Conservation (phyloP, 2,329 filamentous ascomycete species). For the Ascochyta rabiei region DNA sequence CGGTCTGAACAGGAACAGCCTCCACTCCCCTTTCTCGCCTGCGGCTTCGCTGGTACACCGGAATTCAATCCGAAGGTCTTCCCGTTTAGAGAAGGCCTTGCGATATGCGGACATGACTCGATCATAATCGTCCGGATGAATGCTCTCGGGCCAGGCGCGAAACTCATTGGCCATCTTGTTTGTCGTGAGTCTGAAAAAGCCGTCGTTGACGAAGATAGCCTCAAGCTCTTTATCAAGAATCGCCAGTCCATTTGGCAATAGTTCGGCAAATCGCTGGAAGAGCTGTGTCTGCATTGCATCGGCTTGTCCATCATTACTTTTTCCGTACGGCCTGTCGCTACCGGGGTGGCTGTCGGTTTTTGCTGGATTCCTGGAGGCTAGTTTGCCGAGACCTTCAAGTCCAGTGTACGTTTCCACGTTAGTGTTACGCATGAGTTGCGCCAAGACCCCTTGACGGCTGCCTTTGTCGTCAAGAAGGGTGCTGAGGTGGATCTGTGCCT, state of each 20-base stretch:
- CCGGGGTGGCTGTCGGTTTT: constrained; percentile 15
- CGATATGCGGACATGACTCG: constrained; percentile 53
- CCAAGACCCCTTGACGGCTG: constrained; percentile 39
- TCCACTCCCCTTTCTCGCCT: constrained; percentile 45
- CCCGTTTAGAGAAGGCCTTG: constrained; percentile 47
- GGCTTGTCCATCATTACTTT: constrained; percentile 14
- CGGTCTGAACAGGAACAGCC: constrained; percentile 52
- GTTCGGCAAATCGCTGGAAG: constrained; percentile 53
- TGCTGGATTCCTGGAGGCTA: constrained; percentile 21
- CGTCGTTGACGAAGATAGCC: constrained; percentile 55
- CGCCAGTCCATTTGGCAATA: constrained; percentile 54
- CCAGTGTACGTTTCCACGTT: constrained; percentile 32
- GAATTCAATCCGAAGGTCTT: constrained; percentile 52
- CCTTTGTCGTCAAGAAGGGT: constrained; percentile 42
- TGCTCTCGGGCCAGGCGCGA: constrained; percentile 54
- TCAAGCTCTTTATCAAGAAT: constrained; percentile 54
- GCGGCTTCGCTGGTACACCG: constrained; percentile 46
- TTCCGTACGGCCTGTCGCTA: constrained; percentile 5
- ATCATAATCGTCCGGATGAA: constrained; percentile 53
- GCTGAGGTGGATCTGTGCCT: constrained; percentile 38
- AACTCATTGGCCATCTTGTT: constrained; percentile 50
- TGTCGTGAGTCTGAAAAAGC: constrained; percentile 55
- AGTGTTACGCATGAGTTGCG: constrained; percentile 36
- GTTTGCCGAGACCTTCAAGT: constrained; percentile 31
- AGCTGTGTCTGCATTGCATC: constrained; percentile 50